phyloP scores from a whole-genome alignment of 2,329 filamentous ascomycete genomes.

The Hymenoscyphus infarciens region DNA sequence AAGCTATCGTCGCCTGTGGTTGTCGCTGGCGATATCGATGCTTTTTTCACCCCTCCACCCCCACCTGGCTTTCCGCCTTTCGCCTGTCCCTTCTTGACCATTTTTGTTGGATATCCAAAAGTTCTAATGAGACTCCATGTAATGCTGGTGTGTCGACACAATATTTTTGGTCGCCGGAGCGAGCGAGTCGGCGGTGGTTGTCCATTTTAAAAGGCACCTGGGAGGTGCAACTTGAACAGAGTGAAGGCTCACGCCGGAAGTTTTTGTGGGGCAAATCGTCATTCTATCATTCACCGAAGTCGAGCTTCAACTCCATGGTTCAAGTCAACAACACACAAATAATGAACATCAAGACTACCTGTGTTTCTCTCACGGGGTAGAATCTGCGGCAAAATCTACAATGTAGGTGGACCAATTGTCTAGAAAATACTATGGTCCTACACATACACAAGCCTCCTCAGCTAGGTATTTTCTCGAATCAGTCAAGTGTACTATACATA shows the following conservation, averaged over 20 bases:
- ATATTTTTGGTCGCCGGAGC: background rate
- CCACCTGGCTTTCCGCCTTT: conserved; percentile 35
- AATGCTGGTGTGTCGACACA: conserved; percentile 4
- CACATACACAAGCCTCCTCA: no score
- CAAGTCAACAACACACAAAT: no score
- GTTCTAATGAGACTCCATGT: conserved; percentile 18
- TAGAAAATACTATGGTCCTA: no score
- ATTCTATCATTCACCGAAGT: conserved; percentile 1
- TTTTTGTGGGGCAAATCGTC: conserved; percentile 7
- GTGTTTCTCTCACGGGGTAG: no score
- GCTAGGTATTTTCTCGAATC: no score
- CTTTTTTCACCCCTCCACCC: conserved; percentile 30
- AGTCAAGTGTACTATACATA: no score
- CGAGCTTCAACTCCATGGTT: background rate
- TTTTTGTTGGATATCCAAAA: conserved; percentile 23
- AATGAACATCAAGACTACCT: background rate
- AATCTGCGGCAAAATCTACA: background rate
- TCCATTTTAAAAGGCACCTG: background rate
- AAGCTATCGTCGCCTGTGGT: conserved; percentile 46
- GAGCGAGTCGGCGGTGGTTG: background rate
- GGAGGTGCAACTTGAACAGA: background rate
- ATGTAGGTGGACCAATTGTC: background rate
- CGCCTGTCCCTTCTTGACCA: conserved; percentile 37
- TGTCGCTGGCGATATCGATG: conserved; percentile 25
- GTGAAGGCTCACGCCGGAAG: background rate